Percentiles rank a stretch among this genome's conserved stretches.
Conservation (phyloP, 805 yeast genomes). For the Ogataea saltuana region DNA sequence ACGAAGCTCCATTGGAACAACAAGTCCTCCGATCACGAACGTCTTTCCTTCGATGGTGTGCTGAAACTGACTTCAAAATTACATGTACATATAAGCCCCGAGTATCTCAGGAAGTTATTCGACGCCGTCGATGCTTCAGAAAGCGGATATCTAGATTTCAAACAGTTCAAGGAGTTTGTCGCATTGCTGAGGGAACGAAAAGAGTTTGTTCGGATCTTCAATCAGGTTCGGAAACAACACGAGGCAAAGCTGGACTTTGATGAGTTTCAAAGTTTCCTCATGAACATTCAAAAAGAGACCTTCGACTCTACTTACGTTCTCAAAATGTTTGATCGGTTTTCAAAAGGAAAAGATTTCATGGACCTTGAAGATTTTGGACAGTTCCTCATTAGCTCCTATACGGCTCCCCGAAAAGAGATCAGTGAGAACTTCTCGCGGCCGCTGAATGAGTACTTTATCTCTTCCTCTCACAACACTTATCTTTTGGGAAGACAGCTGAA, state of each 20-base stretch:
- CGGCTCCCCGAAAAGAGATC: slow-evolving; percentile 25
- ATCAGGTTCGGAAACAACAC: slow-evolving; percentile 25
- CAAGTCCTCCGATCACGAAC: slow-evolving; percentile 37
- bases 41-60: slow-evolving; percentile 65
- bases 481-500: slow-evolving; percentile 84
- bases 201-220: slow-evolving; percentile 52
- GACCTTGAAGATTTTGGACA: slow-evolving; percentile 31
- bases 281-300: slow-evolving; percentile 49
- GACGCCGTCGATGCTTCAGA: slow-evolving; percentile 49
- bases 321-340: slow-evolving; percentile 42
- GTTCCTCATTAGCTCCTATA: slow-evolving; percentile 36
- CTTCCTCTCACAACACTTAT: slow-evolving; percentile 95
- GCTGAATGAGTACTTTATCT: slow-evolving; percentile 80
- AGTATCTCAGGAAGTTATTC: slow-evolving; percentile 51
- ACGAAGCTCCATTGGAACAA: slow-evolving; percentile 66
- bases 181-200: slow-evolving; percentile 60
- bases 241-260: slow-evolving; percentile 28
- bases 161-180: slow-evolving; percentile 76
- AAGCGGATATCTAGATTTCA: slow-evolving; percentile 59
- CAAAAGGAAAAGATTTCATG: slow-evolving; percentile 25
- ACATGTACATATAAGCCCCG: slow-evolving; percentile 69
- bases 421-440: slow-evolving; percentile 59
- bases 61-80: slow-evolving; percentile 62
- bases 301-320: slow-evolving; percentile 30
- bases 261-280: slow-evolving; percentile 47